phyloP scores from a whole-genome alignment of 148 eudicot genomes.

The Camellia japonica region DNA sequence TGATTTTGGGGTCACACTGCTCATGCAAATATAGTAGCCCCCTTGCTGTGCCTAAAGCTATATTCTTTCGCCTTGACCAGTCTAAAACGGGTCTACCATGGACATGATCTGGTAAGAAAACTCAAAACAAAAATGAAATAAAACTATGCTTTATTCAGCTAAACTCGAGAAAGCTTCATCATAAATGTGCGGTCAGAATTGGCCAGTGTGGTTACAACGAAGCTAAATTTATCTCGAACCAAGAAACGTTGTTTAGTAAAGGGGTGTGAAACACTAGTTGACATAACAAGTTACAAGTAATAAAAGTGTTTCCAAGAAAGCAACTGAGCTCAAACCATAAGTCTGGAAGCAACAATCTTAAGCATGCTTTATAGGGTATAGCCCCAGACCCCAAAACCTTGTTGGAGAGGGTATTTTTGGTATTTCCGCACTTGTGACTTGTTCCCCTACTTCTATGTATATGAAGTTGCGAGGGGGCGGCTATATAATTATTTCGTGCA shows the following conservation, averaged over 20 bases:
- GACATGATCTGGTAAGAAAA: slow-evolving; percentile 44
- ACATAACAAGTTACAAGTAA: background rate
- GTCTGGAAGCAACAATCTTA: background rate
- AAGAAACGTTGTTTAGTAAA: background rate
- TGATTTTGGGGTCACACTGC: slow-evolving; percentile 90
- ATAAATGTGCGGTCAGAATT: background rate
- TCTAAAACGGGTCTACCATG: slow-evolving; percentile 76
- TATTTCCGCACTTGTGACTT: no score
- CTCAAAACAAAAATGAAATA: no score
- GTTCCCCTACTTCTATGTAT: no score
- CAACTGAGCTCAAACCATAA: background rate
- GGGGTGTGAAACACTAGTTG: background rate
- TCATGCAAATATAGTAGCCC: slow-evolving; percentile 85
- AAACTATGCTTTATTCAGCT: background rate
- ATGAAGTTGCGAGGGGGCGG: no score
- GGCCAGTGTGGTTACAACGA: background rate
- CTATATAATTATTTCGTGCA: no score
- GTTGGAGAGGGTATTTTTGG: no score
- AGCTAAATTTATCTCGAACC: background rate
- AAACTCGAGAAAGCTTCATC: background rate
- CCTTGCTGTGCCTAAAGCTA: slow-evolving; percentile 89
- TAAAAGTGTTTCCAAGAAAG: background rate
- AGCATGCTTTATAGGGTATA: no score
- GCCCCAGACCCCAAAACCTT: no score
- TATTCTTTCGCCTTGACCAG: slow-evolving; percentile 77